These are phyloP conservation scores for Fraxinus latifolia DNA, from an alignment of 305 asterid genomes.

Conservation along the genomic window DNA sequence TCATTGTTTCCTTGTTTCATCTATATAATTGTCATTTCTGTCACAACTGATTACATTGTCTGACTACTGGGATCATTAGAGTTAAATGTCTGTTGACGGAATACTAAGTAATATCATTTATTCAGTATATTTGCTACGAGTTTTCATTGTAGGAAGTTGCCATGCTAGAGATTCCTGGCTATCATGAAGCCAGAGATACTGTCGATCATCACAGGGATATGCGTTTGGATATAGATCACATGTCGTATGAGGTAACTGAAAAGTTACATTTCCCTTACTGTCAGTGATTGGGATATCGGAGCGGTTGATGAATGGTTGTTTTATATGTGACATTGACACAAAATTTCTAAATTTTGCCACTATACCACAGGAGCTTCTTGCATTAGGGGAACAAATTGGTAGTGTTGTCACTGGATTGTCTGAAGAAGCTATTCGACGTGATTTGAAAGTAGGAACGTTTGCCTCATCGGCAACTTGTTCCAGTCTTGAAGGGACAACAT, in stretches of 20 bases:
- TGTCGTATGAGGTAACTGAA: conserved; percentile 35
- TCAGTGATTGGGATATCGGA: neutral
- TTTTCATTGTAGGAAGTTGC: conserved; percentile 62
- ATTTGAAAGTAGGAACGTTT: conserved; percentile 45
- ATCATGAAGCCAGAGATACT: conserved; percentile 51
- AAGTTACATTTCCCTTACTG: neutral
- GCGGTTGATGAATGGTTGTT: neutral
- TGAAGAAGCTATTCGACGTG: conserved; percentile 34
- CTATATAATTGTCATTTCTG: neutral
- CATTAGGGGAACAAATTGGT: conserved; percentile 73
- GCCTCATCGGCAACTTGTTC: conserved; percentile 27
- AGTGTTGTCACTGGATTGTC: conserved; percentile 61
- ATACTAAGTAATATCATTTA: conserved; percentile 1
- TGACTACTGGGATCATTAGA: neutral
- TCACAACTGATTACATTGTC: conserved; percentile 9
- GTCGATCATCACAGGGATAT: conserved; percentile 78
- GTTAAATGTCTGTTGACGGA: neutral
- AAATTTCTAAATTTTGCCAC: conserved; percentile 9
- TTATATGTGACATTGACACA: neutral
- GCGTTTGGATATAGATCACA: conserved; percentile 52
- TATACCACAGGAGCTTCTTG: conserved; percentile 66
- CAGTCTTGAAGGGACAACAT: conserved; percentile 32
- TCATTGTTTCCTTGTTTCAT: conserved; percentile 1
- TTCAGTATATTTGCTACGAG: conserved; percentile 4
- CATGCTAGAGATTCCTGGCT: conserved; percentile 70